phyloP scores from a whole-genome alignment of 2,329 filamentous ascomycete genomes.

The Exophiala viscosa region DNA sequence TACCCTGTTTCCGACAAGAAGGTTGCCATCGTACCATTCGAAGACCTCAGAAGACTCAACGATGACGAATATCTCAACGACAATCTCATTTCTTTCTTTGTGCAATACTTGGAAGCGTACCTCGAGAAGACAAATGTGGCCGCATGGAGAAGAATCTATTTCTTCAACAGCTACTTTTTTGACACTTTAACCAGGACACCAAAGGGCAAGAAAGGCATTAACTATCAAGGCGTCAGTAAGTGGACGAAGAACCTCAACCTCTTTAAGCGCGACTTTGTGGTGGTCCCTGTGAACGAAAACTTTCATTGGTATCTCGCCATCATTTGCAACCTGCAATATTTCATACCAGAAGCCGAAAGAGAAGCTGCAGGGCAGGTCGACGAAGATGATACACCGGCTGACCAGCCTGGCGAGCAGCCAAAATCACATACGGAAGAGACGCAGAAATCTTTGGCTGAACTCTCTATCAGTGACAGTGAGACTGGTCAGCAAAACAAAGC shows the following conservation, averaged over 20 bases:
- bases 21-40: slow-evolving; percentile 43
- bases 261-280: slow-evolving; percentile 79
- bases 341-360: slow-evolving; percentile 5
- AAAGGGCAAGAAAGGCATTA: slow-evolving; percentile 58
- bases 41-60: slow-evolving; percentile 65
- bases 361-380: slow-evolving; percentile 23
- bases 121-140: slow-evolving; percentile 55
- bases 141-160: slow-evolving; percentile 65
- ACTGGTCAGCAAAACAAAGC: slow-evolving; percentile 12
- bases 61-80: slow-evolving; percentile 89
- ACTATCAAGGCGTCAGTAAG: slow-evolving; percentile 77
- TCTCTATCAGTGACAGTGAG: slow-evolving; percentile 13
- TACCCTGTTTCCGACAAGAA: slow-evolving; percentile 46
- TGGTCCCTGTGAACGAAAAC: slow-evolving; percentile 86
- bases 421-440: slow-evolving; percentile 11
- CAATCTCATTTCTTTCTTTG: slow-evolving; percentile 83
- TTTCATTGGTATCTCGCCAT: slow-evolving; percentile 93
- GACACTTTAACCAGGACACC: slow-evolving; percentile 63
- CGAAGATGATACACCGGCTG: slow-evolving; percentile 1
- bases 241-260: slow-evolving; percentile 88
- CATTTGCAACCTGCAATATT: slow-evolving; percentile 70
- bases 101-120: slow-evolving; percentile 66
- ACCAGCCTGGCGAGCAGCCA: neutral
- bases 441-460: slow-evolving; percentile 16
- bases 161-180: slow-evolving; percentile 89